A percentile compares a stretch with the other conserved stretches of the same genome.
These are phyloP conservation scores for Parathielavia hyrcaniae DNA, from an alignment of 495 filamentous ascomycete species.

Conservation along the genomic window DNA sequence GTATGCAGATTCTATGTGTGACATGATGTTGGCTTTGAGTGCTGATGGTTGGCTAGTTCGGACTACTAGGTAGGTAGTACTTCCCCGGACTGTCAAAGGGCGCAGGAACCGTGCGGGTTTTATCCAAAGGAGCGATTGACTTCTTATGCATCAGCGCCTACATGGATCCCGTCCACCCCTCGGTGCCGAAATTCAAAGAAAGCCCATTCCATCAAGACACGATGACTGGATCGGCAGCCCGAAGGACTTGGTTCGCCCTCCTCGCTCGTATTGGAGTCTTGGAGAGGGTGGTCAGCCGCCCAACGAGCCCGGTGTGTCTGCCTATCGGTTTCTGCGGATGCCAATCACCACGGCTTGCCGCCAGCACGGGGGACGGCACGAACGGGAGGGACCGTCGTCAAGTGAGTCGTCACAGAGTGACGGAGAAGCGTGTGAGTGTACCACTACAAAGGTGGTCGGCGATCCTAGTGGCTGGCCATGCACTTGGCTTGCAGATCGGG, in stretches of 20 bases:
- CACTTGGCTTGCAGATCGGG: background rate
- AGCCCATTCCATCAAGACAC: background rate
- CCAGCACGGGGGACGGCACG: background rate
- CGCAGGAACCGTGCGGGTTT: too few relatives aligned
- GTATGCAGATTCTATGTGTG: slow-evolving; percentile 5
- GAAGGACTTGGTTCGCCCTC: background rate
- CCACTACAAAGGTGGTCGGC: background rate
- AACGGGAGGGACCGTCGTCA: background rate
- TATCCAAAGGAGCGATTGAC: background rate
- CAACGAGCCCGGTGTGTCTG: background rate
- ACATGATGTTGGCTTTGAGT: background rate
- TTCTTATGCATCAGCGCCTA: background rate
- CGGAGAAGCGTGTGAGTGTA: too few relatives aligned
- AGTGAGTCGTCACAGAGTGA: background rate
- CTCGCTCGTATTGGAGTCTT: background rate
- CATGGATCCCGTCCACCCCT: too few relatives aligned
- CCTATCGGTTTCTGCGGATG: background rate
- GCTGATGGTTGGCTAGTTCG: too few relatives aligned
- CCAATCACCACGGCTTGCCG: background rate
- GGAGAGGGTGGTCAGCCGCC: background rate
- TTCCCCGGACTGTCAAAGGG: too few relatives aligned
- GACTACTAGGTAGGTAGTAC: too few relatives aligned
- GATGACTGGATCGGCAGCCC: background rate
- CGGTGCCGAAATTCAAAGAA: background rate
- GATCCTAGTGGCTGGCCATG: background rate